Percentiles rank a stretch among this genome's conserved stretches.
phyloP scores from a whole-genome alignment of 176 grass and related monocot species.

The Oropetium thomaeum region DNA sequence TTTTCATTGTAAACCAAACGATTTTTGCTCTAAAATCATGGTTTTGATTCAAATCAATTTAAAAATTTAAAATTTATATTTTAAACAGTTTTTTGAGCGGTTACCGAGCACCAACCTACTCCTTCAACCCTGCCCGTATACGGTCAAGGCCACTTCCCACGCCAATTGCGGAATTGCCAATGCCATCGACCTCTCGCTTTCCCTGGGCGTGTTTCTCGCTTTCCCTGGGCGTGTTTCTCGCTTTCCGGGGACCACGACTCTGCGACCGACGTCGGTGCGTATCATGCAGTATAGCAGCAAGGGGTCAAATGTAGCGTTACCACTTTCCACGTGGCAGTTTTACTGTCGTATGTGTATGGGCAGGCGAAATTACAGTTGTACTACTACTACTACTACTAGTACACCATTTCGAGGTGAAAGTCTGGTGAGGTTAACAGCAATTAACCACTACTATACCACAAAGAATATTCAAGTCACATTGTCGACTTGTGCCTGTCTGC shows the following conservation, averaged over 20 bases:
- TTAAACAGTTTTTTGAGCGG: no score
- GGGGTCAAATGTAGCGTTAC: constrained; percentile 3
- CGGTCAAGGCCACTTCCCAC: background rate
- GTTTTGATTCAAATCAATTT: no score
- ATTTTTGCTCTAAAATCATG: no score
- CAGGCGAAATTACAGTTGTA: no score
- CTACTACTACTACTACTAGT: no score
- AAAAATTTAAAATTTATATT: no score
- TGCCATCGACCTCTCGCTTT: background rate
- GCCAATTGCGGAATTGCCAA: no score
- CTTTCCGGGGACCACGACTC: constrained; percentile 1
- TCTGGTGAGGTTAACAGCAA: background rate
- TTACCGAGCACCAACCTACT: no score
- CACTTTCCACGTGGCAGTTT: background rate
- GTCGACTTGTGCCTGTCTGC: background rate
- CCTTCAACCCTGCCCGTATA: no score
- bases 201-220: background rate
- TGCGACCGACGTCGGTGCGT: background rate
- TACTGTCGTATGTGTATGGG: background rate
- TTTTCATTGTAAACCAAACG: no score
- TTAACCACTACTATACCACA: no score
- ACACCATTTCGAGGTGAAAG: background rate
- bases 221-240: background rate
- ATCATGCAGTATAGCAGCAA: background rate
- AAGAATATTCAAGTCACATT: background rate